These are phyloP conservation scores for Colletotrichum costaricense DNA, from an alignment of 2,329 filamentous ascomycete species.

Conservation along the genomic window DNA sequence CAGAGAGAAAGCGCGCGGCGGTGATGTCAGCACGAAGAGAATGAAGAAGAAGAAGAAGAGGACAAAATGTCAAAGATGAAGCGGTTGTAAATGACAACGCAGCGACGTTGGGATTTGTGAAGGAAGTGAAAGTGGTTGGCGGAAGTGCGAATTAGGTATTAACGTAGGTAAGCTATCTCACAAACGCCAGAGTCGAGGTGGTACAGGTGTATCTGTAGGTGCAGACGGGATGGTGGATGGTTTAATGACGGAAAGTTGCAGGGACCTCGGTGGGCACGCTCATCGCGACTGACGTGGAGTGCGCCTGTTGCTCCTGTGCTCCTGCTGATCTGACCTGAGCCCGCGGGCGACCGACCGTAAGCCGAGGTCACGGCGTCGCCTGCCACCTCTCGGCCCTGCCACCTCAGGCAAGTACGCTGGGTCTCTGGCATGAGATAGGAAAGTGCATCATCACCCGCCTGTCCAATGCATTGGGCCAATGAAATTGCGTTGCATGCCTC, in stretches of 20 bases:
- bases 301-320: neutral
- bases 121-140: neutral
- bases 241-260: neutral
- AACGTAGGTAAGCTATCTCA: neutral
- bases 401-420: conserved; percentile 1
- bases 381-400: neutral
- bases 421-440: conserved; percentile 22
- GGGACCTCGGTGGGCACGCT: conserved; percentile 7
- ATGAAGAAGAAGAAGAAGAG: neutral
- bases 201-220: neutral
- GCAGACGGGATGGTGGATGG: neutral
- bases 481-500: conserved; percentile 26
- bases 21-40: neutral
- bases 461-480: conserved; percentile 27
- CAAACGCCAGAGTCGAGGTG: neutral
- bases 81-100: neutral
- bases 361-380: conserved; percentile 28
- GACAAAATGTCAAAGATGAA: neutral
- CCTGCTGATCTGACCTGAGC: neutral
- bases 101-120: neutral
- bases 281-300: conserved; percentile 23
- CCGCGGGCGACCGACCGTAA: conserved; percentile 2
- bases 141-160: neutral
- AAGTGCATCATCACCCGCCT: conserved; percentile 5
- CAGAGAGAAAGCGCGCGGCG: neutral